These are phyloP conservation scores for Starmera amethionina DNA, from an alignment of 805 yeast genomes.

Conservation along the genomic window DNA sequence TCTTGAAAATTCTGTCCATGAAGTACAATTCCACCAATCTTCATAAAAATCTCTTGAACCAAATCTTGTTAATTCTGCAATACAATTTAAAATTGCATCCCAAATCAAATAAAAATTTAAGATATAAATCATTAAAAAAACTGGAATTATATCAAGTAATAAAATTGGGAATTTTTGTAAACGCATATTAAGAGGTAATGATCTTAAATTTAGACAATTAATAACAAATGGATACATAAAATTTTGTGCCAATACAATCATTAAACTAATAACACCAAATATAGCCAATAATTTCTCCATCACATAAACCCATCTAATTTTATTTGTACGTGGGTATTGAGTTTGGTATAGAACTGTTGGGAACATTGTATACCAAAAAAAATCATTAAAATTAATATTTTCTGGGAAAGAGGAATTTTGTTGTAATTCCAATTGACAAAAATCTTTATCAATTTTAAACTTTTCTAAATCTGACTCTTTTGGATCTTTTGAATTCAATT, in stretches of 20 bases:
- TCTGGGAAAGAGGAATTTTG: slow-evolving; percentile 51
- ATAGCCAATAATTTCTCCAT: slow-evolving; percentile 64
- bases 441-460: slow-evolving; percentile 34
- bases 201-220: slow-evolving; percentile 43
- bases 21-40: slow-evolving; percentile 95
- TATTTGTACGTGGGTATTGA: slow-evolving; percentile 67
- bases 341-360: slow-evolving; percentile 84
- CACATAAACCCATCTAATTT: slow-evolving; percentile 62
- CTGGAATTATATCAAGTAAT: slow-evolving; percentile 66
- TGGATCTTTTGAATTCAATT: slow-evolving; percentile 21
- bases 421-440: slow-evolving; percentile 67
- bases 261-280: slow-evolving; percentile 75
- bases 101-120: slow-evolving; percentile 83
- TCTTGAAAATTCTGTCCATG: slow-evolving; percentile 89
- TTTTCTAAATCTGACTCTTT: slow-evolving; percentile 27
- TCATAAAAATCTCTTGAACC: slow-evolving; percentile 93
- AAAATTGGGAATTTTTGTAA: slow-evolving; percentile 43
- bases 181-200: slow-evolving; percentile 37
- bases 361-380: slow-evolving; percentile 71
- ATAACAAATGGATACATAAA: slow-evolving; percentile 65
- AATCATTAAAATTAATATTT: slow-evolving; percentile 58
- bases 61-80: slow-evolving; percentile 80
- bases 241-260: slow-evolving; percentile 74
- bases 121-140: slow-evolving; percentile 66
- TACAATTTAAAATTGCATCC: slow-evolving; percentile 85